Conservation (phyloP, 345 rosid species). For the Melastoma malabathricum region DNA sequence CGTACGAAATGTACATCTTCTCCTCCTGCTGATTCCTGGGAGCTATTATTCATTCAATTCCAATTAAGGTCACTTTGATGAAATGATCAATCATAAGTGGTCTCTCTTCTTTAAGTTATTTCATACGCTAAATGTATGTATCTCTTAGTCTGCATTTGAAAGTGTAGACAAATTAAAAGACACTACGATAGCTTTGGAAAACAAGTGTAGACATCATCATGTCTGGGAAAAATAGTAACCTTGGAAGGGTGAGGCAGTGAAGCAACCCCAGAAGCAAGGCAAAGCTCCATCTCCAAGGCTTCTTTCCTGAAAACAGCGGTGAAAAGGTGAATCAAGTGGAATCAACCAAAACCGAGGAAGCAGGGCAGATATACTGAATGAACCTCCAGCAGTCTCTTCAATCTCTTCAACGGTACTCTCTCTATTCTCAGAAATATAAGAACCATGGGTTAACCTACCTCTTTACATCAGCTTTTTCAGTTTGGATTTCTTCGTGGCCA, state of each 20-base stretch:
- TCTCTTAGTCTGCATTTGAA: too few species aligned
- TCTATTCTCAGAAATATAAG: neutral
- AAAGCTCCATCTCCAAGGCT: slow-evolving; percentile 16
- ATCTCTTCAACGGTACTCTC: slow-evolving; percentile 2
- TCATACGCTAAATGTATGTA: neutral
- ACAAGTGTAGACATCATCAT: too few species aligned
- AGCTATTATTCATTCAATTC: slow-evolving; percentile 44
- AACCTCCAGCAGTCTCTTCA: too few species aligned
- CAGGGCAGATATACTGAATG: too few species aligned
- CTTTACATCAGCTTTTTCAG: slow-evolving; percentile 7
- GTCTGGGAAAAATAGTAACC: slow-evolving; percentile 22
- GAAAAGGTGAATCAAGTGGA: neutral
- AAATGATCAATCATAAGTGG: neutral
- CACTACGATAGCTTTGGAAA: too few species aligned
- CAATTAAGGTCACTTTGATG: slow-evolving; percentile 19
- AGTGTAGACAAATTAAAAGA: neutral
- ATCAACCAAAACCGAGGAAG: too few species aligned
- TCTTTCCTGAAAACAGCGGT: slow-evolving; percentile 29
- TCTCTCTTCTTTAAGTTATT: neutral
- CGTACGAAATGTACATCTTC: slow-evolving; percentile 60
- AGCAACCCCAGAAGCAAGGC: slow-evolving; percentile 46
- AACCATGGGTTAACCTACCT: slow-evolving; percentile 12
- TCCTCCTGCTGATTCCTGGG: slow-evolving; percentile 85
- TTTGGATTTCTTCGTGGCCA: slow-evolving; percentile 10
- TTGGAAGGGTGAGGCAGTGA: slow-evolving; percentile 41